Percentiles rank a stretch among this genome's conserved stretches.
phyloP scores from a whole-genome alignment of 257 asterid genomes.

The Gentiana dahurica region DNA sequence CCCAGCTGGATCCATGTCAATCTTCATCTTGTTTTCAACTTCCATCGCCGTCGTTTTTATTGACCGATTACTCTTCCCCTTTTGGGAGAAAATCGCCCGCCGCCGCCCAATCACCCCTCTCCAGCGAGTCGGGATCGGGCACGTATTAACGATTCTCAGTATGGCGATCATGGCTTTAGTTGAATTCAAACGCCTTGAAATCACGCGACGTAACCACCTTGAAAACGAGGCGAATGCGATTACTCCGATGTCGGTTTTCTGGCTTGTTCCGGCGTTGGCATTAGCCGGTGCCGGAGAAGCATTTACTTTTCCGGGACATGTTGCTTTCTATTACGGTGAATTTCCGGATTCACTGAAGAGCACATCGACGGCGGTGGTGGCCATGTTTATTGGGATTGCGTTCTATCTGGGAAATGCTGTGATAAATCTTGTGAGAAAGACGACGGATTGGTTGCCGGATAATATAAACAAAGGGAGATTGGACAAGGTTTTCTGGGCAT shows the following conservation, averaged over 20 bases:
- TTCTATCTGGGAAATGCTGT: constrained; percentile 20
- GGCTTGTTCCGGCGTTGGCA: constrained; percentile 42
- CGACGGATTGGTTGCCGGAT: constrained; percentile 56
- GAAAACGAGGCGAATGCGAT: constrained; percentile 8
- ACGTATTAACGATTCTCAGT: constrained; percentile 26
- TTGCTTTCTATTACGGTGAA: constrained; percentile 23
- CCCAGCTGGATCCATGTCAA: constrained; percentile 60
- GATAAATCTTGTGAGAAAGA: constrained; percentile 23
- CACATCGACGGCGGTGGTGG: constrained; percentile 22
- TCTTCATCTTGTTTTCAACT: constrained; percentile 43
- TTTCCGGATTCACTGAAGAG: constrained; percentile 26
- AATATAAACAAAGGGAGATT: constrained; percentile 54
- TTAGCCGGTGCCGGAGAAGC: constrained; percentile 35
- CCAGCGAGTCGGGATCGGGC: constrained; percentile 54
- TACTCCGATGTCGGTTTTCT: constrained; percentile 18
- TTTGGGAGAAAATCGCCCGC: constrained; percentile 25
- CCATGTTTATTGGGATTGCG: constrained; percentile 19
- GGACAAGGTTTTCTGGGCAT: constrained; percentile 60
- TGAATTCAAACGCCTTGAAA: constrained; percentile 21
- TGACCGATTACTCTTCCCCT: constrained; percentile 38
- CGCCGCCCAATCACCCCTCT: constrained; percentile 39
- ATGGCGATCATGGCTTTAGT: constrained; percentile 41
- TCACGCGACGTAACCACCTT: constrained; percentile 1
- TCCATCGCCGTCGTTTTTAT: constrained; percentile 32
- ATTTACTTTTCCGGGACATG: constrained; percentile 25